These are phyloP conservation scores for Penicillium maclennaniae DNA, from an alignment of 495 filamentous ascomycete species.

Conservation along the genomic window DNA sequence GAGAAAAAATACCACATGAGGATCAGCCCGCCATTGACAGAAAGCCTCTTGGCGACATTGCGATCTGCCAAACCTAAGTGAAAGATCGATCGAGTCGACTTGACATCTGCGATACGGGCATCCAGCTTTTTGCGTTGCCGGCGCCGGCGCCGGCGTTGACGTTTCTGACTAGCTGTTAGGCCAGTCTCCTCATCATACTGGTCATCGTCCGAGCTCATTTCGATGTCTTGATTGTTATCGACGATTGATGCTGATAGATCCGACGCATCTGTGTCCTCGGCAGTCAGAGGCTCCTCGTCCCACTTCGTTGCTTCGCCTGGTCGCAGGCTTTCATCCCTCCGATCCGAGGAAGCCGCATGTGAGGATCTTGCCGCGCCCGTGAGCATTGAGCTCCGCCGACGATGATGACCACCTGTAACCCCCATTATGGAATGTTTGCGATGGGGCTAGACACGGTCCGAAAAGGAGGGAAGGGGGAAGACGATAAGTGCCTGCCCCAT, in stretches of 20 bases:
- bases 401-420: slow-evolving; percentile 45
- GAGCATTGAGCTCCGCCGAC: slow-evolving; percentile 57
- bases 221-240: slow-evolving; percentile 57
- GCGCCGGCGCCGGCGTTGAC: slow-evolving; percentile 60
- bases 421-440: slow-evolving; percentile 25
- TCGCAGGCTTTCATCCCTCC: slow-evolving; percentile 40
- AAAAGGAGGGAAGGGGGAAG: slow-evolving; percentile 8
- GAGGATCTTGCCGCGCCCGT: slow-evolving; percentile 37
- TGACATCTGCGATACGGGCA: slow-evolving; percentile 61
- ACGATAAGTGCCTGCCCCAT: slow-evolving; percentile 18
- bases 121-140: slow-evolving; percentile 66
- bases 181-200: slow-evolving; percentile 89
- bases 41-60: slow-evolving; percentile 60
- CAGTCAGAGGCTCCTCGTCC: slow-evolving; percentile 34
- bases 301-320: slow-evolving; percentile 30
- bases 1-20: slow-evolving; percentile 93
- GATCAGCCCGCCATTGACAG: slow-evolving; percentile 74
- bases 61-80: slow-evolving; percentile 50
- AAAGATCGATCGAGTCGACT: slow-evolving; percentile 39
- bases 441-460: slow-evolving; percentile 10
- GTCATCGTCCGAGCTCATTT: slow-evolving; percentile 62
- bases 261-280: slow-evolving; percentile 43
- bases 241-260: slow-evolving; percentile 46
- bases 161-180: slow-evolving; percentile 67
- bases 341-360: slow-evolving; percentile 42